phyloP scores from a whole-genome alignment of 2,329 filamentous ascomycete genomes.

The Apiospora kogelbergensis region DNA sequence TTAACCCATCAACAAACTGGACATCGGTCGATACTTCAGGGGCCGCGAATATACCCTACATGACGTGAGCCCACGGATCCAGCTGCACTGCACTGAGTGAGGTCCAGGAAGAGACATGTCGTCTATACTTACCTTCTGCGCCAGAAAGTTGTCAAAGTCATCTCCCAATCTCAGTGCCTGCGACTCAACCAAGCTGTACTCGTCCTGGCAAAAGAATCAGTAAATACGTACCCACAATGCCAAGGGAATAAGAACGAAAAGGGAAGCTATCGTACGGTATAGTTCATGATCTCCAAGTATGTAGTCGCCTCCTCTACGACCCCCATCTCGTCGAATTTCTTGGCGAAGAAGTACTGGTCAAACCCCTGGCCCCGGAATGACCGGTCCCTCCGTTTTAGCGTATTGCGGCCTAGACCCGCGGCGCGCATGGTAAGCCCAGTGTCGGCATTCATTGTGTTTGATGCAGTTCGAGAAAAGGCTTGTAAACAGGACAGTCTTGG shows the following conservation, averaged over 20 bases:
- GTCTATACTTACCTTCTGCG: background rate
- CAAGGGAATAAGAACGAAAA: background rate
- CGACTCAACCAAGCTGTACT: background rate
- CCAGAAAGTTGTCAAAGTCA: conserved; percentile 11
- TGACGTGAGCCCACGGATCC: too few relatives aligned
- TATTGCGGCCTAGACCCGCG: background rate
- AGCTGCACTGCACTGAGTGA: background rate
- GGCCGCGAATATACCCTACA: conserved; percentile 3
- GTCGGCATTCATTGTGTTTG: background rate
- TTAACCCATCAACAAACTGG: background rate
- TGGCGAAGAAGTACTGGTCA: background rate
- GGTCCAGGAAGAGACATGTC: too few relatives aligned
- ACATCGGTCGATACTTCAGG: background rate
- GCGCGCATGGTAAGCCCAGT: background rate
- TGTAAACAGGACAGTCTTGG: background rate
- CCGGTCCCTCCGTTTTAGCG: background rate
- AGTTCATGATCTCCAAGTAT: background rate
- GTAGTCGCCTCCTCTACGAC: background rate
- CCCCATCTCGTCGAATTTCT: background rate
- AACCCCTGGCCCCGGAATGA: background rate
- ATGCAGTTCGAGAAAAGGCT: too few relatives aligned
- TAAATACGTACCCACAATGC: background rate
- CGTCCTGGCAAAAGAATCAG: background rate
- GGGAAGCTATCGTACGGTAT: background rate
- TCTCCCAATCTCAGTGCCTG: background rate